Evolutionary conservation across 2,329 filamentous ascomycete species (phyloP).

Genomic region (Biscogniauxia marginata): DNA sequence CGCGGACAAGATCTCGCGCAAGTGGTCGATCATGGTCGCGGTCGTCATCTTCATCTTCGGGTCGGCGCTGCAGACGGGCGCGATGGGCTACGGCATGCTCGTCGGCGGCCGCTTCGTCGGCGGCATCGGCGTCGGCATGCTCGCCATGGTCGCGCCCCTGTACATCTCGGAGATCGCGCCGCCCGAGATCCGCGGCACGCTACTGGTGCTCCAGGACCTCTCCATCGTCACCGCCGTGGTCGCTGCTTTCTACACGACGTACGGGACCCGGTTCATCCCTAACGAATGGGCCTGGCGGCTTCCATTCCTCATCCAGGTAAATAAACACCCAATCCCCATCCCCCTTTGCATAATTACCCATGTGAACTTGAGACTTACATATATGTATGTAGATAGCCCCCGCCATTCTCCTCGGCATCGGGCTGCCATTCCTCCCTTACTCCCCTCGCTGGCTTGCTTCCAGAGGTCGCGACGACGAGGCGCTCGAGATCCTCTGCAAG

Average conservation of each 20-base stretch:
- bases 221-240: slow-evolving; percentile 30
- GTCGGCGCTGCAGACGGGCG: slow-evolving; percentile 47
- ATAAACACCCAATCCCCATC: neutral
- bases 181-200: slow-evolving; percentile 18
- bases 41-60: slow-evolving; percentile 43
- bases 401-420: slow-evolving; percentile 29
- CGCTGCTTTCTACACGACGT: slow-evolving; percentile 27
- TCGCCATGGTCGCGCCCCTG: slow-evolving; percentile 28
- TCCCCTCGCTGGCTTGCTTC: slow-evolving; percentile 54
- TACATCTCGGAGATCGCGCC: slow-evolving; percentile 27
- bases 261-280: slow-evolving; percentile 35
- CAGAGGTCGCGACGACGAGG: slow-evolving; percentile 47
- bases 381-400: slow-evolving; percentile 31
- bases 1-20: slow-evolving; percentile 52
- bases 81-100: slow-evolving; percentile 45
- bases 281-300: slow-evolving; percentile 34
- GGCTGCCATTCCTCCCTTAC: slow-evolving; percentile 45
- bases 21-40: slow-evolving; percentile 51
- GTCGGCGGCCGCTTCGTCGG: slow-evolving; percentile 56
- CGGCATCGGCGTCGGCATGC: slow-evolving; percentile 48
- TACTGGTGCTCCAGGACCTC: slow-evolving; percentile 24
- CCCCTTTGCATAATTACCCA: neutral
- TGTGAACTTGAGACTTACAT: too few species aligned
- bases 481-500: slow-evolving; percentile 44
- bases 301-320: slow-evolving; percentile 18